Evolutionary conservation across 2,329 filamentous ascomycete species (phyloP), one percentile per base, ranked within the genome.

Genomic region (Pezicula neosporulosa): DNA sequence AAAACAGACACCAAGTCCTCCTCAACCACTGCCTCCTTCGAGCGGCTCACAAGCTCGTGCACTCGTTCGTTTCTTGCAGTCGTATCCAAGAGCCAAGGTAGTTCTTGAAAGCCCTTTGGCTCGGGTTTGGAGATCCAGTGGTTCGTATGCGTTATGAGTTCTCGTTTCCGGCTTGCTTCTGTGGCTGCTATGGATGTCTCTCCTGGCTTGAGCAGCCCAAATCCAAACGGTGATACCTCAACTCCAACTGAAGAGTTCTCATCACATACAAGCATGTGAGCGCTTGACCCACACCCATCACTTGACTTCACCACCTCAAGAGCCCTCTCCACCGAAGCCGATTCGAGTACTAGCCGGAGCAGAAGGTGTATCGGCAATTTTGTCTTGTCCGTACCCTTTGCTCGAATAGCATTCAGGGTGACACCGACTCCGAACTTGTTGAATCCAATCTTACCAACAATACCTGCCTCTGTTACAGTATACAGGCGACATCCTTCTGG

Each of bases 341-440:
- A 74, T 43, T 82, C 77, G 10, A 83, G 65, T 21, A 70, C 76
- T 52, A 72, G 68, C 19, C 79, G 68, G 21, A 83, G 68, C 0
- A 72, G 78, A 12, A 82, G 65, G 63, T 83, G 80, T 19, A 74
- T 74, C 0, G 80, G 79, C n/a, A 82, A 60, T 4, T 70, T 69
- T 2, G 63, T 63, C 3, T 67, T 60, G 51, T 75, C 67, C 42
- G 78, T 69, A 1, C 78, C 78, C 30, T 68, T 65, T 3, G 74
- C 75, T 54, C 69, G 66, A 54, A 82, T 77, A 3, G 79, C 80
- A 58, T 82, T 83, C 43, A 82, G 67, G 36, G 73, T 73, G 0
- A 78, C 75, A 1, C 77, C 79, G 0, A 82, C 77, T 3, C 78
- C 77, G 1, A 60, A 56, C 42, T 65, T 69, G 58, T 82, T 82